These are phyloP conservation scores for Austropuccinia psidii DNA, from an alignment of 1,284 basidiomycete species.

Conservation along the genomic window DNA sequence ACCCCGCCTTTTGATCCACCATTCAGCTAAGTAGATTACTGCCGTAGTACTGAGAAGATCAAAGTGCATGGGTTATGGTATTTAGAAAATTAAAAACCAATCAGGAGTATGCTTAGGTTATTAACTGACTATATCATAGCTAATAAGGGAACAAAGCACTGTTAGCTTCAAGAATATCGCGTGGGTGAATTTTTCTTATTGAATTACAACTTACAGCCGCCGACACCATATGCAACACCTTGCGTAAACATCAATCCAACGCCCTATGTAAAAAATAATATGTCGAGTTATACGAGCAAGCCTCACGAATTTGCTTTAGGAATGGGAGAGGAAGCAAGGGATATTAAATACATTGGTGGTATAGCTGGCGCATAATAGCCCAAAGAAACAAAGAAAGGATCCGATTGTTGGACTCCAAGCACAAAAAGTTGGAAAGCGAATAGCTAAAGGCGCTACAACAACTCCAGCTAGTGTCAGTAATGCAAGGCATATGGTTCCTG, in stretches of 20 bases:
- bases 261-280: too few species aligned
- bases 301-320: too few species aligned
- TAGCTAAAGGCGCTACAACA: neutral
- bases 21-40: slow-evolving; percentile 16
- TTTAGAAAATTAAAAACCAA: neutral
- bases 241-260: slow-evolving; percentile 2
- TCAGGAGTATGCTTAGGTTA: neutral
- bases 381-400: slow-evolving; percentile 7
- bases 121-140: slow-evolving; percentile 20
- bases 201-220: slow-evolving; percentile 18
- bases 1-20: slow-evolving; percentile 25
- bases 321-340: too few species aligned
- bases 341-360: neutral
- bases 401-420: slow-evolving; percentile 15
- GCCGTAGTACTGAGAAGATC: neutral
- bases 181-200: neutral
- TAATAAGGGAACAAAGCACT: neutral
- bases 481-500: slow-evolving; percentile 19
- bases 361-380: slow-evolving; percentile 7
- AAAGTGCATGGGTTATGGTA: neutral
- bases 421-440: neutral
- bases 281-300: too few species aligned
- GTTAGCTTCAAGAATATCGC: neutral
- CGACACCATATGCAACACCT: slow-evolving; percentile 21
- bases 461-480: slow-evolving; percentile 12